Evolutionary conservation across 139 green algal species (phyloP), one percentile per base, ranked within the genome.

Genomic region (Prasinococcaceae sp.): DNA sequence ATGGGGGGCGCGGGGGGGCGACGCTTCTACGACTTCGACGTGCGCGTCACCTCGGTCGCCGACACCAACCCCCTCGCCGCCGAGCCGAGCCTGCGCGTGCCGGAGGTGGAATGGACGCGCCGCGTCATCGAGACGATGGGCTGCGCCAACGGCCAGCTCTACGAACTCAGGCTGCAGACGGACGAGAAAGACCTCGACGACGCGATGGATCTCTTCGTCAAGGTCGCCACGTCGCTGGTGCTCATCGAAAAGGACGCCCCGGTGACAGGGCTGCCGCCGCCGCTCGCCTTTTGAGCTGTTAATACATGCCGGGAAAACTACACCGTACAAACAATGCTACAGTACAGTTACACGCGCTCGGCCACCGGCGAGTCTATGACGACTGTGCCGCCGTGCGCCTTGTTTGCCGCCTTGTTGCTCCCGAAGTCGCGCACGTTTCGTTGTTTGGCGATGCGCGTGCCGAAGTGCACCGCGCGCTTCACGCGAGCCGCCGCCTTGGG

Each of bases 381-480:
- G n/a, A 55, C 26, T 14, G 6, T 25, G 0, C 82, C 82, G 6
- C 79, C 80, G 32, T 68, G 74, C 2, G 14, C 4, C 51, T 44
- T 47, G 56, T 94, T 94, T 10, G 86, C 86, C 0, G 69, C 60
- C 14, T 80, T 47, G 50, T 84, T 92, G 72, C 75, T 82, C 2
- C 86, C 86, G 75, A 92, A 95, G n/a, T 84, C 58, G 4, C 69
- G 51, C 24, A 53, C 9, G 67, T 95, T 95, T 20, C 68, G 53
- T 23, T 72, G 60, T 60, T 84, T 83, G 9, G 80, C 75, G 16
- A 95, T 79, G n/a, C 81, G 64, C 14, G 30, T 86, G 17, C 86
- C 86, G 61, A 95, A 94, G 67, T 95, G 86, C 8, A 45, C 17
- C 14, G 86, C 86, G 0, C 87, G 72, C 70, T 96, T 96, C 2